Evolutionary conservation across 345 rosid species (phyloP).

Genomic region (Citrus sinensis): DNA sequence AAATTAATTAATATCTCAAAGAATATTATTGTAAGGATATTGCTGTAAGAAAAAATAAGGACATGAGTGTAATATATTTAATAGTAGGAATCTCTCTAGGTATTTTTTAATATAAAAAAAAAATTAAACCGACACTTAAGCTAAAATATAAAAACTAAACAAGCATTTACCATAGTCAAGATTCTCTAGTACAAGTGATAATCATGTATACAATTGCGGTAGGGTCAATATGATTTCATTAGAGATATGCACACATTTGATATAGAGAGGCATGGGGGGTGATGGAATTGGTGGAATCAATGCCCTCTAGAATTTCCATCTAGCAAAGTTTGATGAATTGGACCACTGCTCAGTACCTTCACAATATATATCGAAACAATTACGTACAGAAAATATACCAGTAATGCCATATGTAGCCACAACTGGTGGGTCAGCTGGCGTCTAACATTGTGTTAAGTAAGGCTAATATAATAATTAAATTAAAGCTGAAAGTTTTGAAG

Average conservation of each 20-base stretch:
- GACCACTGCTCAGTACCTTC: not conserved
- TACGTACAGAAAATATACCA: not conserved
- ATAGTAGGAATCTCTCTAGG: too few species aligned
- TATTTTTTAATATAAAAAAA: too few species aligned
- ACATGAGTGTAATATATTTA: too few species aligned
- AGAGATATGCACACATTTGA: not conserved
- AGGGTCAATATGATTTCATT: not conserved
- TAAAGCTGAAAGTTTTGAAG: not conserved
- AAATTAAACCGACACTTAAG: too few species aligned
- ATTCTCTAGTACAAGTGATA: not conserved
- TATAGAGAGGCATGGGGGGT: not conserved
- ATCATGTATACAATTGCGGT: not conserved
- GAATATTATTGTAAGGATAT: too few species aligned
- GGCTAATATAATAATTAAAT: not conserved
- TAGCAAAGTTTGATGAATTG: not conserved
- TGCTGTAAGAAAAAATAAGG: too few species aligned
- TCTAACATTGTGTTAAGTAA: not conserved
- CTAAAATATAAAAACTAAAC: too few species aligned
- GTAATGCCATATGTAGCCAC: not conserved
- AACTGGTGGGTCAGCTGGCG: slow-evolving; percentile 1
- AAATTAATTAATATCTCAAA: too few species aligned
- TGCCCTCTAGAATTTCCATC: not conserved
- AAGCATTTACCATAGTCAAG: rapidly evolving
- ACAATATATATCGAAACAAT: too few species aligned
- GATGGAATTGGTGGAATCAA: not conserved